Evolutionary conservation across 1,284 basidiomycete species (phyloP), one percentile per base, ranked within the genome.

Genomic region (Malassezia sp.): DNA sequence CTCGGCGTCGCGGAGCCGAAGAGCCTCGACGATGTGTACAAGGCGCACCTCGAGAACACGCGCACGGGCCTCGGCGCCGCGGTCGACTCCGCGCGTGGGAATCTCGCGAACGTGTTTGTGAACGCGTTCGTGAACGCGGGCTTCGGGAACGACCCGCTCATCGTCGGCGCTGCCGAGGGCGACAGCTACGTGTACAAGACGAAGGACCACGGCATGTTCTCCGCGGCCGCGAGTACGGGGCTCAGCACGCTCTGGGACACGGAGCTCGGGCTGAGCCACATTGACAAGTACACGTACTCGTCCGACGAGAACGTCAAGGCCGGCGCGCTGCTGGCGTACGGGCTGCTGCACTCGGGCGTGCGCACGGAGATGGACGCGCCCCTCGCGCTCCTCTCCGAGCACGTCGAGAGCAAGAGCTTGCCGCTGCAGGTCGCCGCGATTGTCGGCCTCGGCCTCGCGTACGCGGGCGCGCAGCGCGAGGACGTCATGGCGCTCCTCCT

Each of bases 131-230:
- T 96, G 49, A 99, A 99, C 63, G 91, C 90, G 30, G 93, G 93
- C 0, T 97, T 93, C 66, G 90, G 90, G 15, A 99, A 99, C 70
- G 93, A 99, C 71, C 95, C 93, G 71, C 79, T 99, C 47, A 90
- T 99, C 83, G 89, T 91, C 4, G 83, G 84, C 61, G 90, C 90
- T 1, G 84, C 88, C 48, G 90, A 95, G 66, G 91, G 91, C 18
- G 85, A 82, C 71, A 90, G 86, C 60, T 97, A 90, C 86, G 89
- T 99, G 56, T 99, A 97, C 77, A 96, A 96, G 79, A 96, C 96
- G 76, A 96, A 96, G 74, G 91, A 96, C 47, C 84, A 93, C 84
- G 87, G 88, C 49, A 96, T 95, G 88, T 81, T 93, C 77, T 89
- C 85, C 55, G 93, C 93, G 15, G 80, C 91, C 17, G 93, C 93